Conservation (phyloP, 345 rosid species). For the Salix exigua region DNA sequence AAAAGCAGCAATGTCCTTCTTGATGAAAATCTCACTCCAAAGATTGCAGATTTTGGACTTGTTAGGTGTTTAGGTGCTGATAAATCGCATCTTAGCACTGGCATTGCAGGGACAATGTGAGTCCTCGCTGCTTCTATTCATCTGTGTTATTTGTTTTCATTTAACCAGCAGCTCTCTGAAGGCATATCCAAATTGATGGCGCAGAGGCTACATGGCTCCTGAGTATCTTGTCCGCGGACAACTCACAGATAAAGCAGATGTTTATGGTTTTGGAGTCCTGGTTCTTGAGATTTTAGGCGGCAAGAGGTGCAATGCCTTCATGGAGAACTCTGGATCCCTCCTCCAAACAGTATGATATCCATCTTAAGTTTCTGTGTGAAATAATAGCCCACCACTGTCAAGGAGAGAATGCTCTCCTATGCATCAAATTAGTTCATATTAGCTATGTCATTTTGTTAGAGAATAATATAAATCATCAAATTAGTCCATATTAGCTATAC, state of each 20-base stretch:
- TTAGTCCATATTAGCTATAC: background rate
- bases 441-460: no score
- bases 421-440: background rate
- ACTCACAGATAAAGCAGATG: slow-evolving; percentile 53
- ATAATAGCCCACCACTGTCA: background rate
- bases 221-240: slow-evolving; percentile 51
- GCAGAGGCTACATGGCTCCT: slow-evolving; percentile 64
- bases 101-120: slow-evolving; percentile 56
- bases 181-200: background rate
- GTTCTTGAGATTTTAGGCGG: slow-evolving; percentile 45
- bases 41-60: slow-evolving; percentile 58
- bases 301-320: slow-evolving; percentile 33
- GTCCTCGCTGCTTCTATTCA: background rate
- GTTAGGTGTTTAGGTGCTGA: slow-evolving; percentile 45
- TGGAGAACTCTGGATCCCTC: slow-evolving; percentile 34
- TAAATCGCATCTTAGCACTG: slow-evolving; percentile 47
- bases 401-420: no score
- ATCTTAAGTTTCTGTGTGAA: background rate
- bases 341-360: slow-evolving; percentile 35
- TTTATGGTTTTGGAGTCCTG: slow-evolving; percentile 48
- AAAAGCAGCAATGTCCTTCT: slow-evolving; percentile 55
- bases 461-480: no score
- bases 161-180: background rate
- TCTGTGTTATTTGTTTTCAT: background rate
- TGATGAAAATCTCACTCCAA: slow-evolving; percentile 39